phyloP scores from a whole-genome alignment of 78 protist genomes.

The Mantamonas sphyraenae region DNA sequence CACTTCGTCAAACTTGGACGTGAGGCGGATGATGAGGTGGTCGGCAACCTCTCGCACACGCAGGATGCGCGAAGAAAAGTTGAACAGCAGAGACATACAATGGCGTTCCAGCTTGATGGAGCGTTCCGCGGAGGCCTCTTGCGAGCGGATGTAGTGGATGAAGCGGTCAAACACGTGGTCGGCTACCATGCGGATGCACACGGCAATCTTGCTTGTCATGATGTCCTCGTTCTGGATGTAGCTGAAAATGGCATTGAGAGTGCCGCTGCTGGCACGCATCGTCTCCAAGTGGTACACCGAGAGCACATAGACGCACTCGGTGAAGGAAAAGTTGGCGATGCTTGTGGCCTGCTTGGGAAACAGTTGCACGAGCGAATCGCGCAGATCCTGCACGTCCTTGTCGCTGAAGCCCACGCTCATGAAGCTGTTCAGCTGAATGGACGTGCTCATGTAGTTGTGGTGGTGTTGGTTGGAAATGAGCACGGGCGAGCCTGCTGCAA shows the following conservation, averaged over 20 bases:
- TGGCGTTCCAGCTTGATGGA: neutral
- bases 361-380: neutral
- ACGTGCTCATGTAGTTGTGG: neutral
- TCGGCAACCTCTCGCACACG: neutral
- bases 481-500: neutral
- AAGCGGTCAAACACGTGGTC: neutral
- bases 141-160: neutral
- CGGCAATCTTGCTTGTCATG: neutral
- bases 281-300: constrained; percentile 2
- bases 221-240: neutral
- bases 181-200: neutral
- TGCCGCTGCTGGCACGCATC: neutral
- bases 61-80: neutral
- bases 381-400: neutral
- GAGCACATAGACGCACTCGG: neutral
- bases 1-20: no score
- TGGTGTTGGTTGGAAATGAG: neutral
- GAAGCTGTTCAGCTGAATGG: neutral
- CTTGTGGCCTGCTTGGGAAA: no score
- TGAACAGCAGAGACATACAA: neutral
- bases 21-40: no score
- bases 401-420: neutral
- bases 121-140: neutral
- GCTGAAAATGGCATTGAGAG: neutral
- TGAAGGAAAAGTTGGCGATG: neutral